Percentiles rank a stretch among this genome's conserved stretches.
Conservation (phyloP, 805 yeast species). For the Candida coquimbonensis region DNA sequence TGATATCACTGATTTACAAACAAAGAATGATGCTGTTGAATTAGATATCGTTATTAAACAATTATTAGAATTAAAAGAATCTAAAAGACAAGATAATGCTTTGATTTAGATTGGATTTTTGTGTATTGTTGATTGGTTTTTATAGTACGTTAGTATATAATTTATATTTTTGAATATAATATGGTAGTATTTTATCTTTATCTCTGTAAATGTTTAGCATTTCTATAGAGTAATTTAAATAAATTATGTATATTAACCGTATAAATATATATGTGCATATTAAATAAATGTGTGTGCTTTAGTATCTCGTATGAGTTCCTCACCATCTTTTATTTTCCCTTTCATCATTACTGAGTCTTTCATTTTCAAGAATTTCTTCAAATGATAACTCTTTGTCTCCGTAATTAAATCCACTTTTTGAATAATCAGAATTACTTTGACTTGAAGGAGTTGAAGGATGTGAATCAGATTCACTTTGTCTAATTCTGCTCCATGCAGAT, state of each 20-base stretch:
- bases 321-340: slow-evolving; percentile 16
- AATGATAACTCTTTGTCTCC: slow-evolving; percentile 6
- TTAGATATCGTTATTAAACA: slow-evolving; percentile 67
- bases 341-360: slow-evolving; percentile 14
- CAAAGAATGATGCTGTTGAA: slow-evolving; percentile 77
- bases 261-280: background rate
- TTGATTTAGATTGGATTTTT: slow-evolving; percentile 10
- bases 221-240: too few relatives aligned
- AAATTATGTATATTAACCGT: too few relatives aligned
- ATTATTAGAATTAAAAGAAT: slow-evolving; percentile 59
- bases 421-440: too few relatives aligned
- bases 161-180: too few relatives aligned
- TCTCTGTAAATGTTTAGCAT: too few relatives aligned
- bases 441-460: too few relatives aligned
- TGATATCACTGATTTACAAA: slow-evolving; percentile 88
- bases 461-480: slow-evolving; percentile 11
- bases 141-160: too few relatives aligned
- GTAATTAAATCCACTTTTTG: background rate
- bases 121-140: too few relatives aligned
- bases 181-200: too few relatives aligned
- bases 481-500: slow-evolving; percentile 24
- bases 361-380: slow-evolving; percentile 21
- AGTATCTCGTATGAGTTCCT: background rate
- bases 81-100: slow-evolving; percentile 67
- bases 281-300: background rate